Conservation (phyloP, 2,329 filamentous ascomycete genomes). For the Aspergillus arachidicola region DNA sequence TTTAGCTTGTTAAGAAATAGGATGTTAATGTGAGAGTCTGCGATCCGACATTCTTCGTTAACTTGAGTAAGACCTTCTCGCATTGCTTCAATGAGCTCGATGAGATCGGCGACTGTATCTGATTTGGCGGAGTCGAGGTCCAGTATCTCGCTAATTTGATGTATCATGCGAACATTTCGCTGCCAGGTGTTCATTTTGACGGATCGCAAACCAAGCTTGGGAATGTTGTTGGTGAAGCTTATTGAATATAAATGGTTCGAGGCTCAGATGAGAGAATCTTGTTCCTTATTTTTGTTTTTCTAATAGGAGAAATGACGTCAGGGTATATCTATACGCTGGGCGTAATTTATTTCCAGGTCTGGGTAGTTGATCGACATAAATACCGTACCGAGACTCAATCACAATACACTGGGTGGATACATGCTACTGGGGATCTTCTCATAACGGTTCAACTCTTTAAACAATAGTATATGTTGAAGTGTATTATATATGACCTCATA, state of each 20-base stretch:
- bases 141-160: slow-evolving; percentile 31
- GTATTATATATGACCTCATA: not conserved
- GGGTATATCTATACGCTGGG: not conserved
- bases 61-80: slow-evolving; percentile 30
- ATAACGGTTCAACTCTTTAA: not conserved
- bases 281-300: not conserved
- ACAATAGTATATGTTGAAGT: not conserved
- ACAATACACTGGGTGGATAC: not conserved
- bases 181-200: slow-evolving; percentile 27
- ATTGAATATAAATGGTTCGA: not conserved
- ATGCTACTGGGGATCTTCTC: not conserved
- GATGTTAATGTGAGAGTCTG: slow-evolving; percentile 29
- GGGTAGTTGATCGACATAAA: not conserved
- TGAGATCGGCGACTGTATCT: slow-evolving; percentile 29
- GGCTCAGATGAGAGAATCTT: not conserved
- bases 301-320: slow-evolving; percentile 1
- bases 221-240: not conserved
- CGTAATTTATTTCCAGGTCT: not conserved
- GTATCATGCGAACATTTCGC: slow-evolving; percentile 30
- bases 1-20: slow-evolving; percentile 31
- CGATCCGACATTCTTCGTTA: slow-evolving; percentile 27
- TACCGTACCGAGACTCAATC: not conserved
- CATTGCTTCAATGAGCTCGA: slow-evolving; percentile 31
- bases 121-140: slow-evolving; percentile 29
- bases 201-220: not conserved